Evolutionary conservation across 169 alveolate genomes (phyloP), one percentile per base, ranked within the genome.

Genomic region (Babesia ovis): DNA sequence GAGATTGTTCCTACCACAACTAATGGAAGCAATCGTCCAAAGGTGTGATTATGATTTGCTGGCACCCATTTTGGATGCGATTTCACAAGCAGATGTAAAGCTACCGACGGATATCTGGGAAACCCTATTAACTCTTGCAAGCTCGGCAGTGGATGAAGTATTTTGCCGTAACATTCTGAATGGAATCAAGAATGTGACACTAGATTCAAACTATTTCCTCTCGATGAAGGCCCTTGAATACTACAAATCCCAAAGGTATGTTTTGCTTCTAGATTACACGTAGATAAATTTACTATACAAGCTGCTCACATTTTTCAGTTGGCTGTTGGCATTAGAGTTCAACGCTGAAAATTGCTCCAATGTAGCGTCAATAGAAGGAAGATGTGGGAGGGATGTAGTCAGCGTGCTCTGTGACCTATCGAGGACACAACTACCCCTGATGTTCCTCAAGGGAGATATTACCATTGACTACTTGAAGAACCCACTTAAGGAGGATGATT

Each of bases 401-500:
- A 74, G 60, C 81, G 73, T 60, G 58, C 77, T 43, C 83, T 68
- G 77, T 73, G 64, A 70, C 51, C 74, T 61, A 37, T 43, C 75
- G 34, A 80, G 77, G 60, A 32, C 75, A 8, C 69, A 45, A 34
- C 43, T 75, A 12, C 85, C 85, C 27, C 68, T 84, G 14, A 43
- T 85, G 67, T 75, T 81, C 14, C 55, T 87, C 55, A 59, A 74
- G 22, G 83, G 62, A 27, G 85, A 71, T 37, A 73, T 69, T 31
- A 69, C 77, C 39, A 67, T 74, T 50, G 85, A 84, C 60, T 83
- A 83, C 75, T 35, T 67, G 35, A 61, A 82, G 11, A 73, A 79
- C 14, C 85, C 82, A 23, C 60, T 82, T 51, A 87, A 83, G 57
- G 92, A 87, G 77, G 90, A 83, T 50, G 91, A 87, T n/a, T 66